Evolutionary conservation across 108 stramenopile genomes (phyloP).

Genomic region (Fragilariopsis cylindrus): DNA sequence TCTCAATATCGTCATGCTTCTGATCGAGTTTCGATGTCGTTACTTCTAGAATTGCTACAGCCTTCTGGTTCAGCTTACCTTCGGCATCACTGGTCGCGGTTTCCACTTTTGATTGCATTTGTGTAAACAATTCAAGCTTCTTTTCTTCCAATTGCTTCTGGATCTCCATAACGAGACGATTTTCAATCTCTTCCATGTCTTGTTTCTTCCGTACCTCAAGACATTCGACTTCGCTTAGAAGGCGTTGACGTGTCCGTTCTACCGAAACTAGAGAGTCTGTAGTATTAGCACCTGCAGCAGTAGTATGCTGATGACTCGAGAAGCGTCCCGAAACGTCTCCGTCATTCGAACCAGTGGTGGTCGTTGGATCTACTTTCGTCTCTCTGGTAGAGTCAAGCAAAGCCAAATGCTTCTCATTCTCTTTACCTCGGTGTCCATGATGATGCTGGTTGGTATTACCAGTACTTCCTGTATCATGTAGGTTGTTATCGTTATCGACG

Average conservation of each 20-base stretch:
- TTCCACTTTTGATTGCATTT: background rate
- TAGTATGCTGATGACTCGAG: too few species aligned
- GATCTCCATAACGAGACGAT: background rate
- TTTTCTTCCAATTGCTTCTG: background rate
- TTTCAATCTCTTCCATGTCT: conserved; percentile 1
- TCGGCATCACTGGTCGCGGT: background rate
- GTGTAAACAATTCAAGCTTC: background rate
- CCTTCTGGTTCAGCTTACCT: background rate
- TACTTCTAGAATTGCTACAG: background rate
- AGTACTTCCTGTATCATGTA: too few species aligned
- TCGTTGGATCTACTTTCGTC: too few species aligned
- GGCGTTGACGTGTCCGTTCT: background rate
- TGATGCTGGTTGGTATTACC: too few species aligned
- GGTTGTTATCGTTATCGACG: too few species aligned
- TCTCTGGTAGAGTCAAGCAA: too few species aligned
- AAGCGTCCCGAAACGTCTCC: too few species aligned
- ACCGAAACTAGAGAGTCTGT: too few species aligned
- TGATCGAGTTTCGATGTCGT: background rate
- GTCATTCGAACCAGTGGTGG: too few species aligned
- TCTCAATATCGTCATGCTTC: background rate
- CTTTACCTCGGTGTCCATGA: too few species aligned
- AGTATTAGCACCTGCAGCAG: too few species aligned
- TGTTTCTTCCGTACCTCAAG: background rate
- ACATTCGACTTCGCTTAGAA: background rate
- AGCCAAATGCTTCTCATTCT: too few species aligned